Percentiles rank a stretch among this genome's conserved stretches.
These are phyloP conservation scores for Canavalia gladiata DNA, from an alignment of 306 rosid species.

Conservation along the genomic window DNA sequence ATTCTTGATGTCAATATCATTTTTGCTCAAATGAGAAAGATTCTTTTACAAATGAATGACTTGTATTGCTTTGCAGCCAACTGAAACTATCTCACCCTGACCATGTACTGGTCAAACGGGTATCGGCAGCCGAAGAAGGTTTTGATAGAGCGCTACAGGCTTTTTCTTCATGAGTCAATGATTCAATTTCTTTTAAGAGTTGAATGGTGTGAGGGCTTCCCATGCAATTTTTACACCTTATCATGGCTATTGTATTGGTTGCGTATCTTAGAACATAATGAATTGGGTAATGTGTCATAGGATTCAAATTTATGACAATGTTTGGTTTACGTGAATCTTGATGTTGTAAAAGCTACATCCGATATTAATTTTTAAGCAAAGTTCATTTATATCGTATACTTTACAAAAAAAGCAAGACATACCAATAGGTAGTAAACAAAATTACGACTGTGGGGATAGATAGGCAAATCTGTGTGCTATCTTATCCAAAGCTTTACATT, in stretches of 20 bases:
- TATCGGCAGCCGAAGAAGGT: slow-evolving; percentile 80
- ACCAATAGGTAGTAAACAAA: neutral
- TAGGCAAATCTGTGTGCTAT: neutral
- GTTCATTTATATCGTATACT: slow-evolving; percentile 44
- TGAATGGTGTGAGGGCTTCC: slow-evolving; percentile 51
- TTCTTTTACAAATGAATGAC: slow-evolving; percentile 2
- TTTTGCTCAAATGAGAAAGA: neutral
- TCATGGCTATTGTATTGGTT: slow-evolving; percentile 49
- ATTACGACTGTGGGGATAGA: neutral
- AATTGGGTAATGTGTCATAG: slow-evolving; percentile 53
- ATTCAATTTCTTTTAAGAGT: slow-evolving; percentile 40
- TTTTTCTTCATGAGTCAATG: slow-evolving; percentile 62
- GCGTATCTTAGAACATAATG: slow-evolving; percentile 52
- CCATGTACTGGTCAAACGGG: slow-evolving; percentile 84
- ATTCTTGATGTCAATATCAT: slow-evolving; percentile 17
- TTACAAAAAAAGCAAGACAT: slow-evolving; percentile 29
- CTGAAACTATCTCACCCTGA: slow-evolving; percentile 92
- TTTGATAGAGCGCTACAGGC: slow-evolving; percentile 90
- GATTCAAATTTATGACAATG: slow-evolving; percentile 50
- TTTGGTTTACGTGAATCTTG: slow-evolving; percentile 41
- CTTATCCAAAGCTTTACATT: slow-evolving; percentile 2
- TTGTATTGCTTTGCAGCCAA: slow-evolving; percentile 75
- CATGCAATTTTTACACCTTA: slow-evolving; percentile 45
- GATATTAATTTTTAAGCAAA: slow-evolving; percentile 36
- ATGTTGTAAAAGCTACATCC: slow-evolving; percentile 55